Conservation (phyloP, 371 early-diverging fungal species). For the Sporodiniella umbellata region DNA sequence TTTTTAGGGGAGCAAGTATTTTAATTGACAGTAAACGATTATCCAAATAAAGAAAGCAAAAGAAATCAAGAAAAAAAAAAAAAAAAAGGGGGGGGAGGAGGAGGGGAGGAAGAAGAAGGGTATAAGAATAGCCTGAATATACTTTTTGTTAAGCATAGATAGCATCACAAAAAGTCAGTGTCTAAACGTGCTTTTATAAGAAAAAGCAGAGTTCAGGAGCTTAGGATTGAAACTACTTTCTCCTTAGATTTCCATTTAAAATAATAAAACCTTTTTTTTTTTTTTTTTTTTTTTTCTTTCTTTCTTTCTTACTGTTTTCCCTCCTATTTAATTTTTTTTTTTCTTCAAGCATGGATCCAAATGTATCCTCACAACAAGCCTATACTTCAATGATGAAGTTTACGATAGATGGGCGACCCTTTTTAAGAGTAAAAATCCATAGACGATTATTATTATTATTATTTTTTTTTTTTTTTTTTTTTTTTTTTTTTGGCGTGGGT, state of each 20-base stretch:
- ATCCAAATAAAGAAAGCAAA: no score
- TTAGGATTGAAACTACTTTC: not conserved
- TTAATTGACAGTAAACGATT: no score
- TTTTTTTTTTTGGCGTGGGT: no score
- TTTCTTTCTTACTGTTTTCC: not conserved
- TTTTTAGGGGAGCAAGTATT: no score
- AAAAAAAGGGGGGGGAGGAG: no score
- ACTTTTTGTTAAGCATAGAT: no score
- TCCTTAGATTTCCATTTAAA: not conserved
- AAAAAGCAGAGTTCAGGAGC: not conserved
- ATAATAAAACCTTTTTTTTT: not conserved
- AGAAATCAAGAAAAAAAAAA: no score
- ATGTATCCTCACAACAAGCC: constrained; percentile 40
- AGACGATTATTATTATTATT: not conserved
- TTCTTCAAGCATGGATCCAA: constrained; percentile 24
- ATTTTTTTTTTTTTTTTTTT: no score
- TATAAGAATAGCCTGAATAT: no score
- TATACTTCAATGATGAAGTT: constrained; percentile 52
- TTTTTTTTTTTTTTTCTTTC: not conserved
- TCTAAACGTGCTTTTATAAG: constrained; percentile 10
- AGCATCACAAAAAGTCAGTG: not conserved
- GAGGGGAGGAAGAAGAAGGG: not conserved
- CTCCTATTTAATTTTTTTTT: not conserved
- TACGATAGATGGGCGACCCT: constrained; percentile 47
- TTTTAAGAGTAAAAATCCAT: constrained; percentile 29